phyloP scores from a whole-genome alignment of 495 filamentous ascomycete species.

The Glarea lozoyensis region DNA sequence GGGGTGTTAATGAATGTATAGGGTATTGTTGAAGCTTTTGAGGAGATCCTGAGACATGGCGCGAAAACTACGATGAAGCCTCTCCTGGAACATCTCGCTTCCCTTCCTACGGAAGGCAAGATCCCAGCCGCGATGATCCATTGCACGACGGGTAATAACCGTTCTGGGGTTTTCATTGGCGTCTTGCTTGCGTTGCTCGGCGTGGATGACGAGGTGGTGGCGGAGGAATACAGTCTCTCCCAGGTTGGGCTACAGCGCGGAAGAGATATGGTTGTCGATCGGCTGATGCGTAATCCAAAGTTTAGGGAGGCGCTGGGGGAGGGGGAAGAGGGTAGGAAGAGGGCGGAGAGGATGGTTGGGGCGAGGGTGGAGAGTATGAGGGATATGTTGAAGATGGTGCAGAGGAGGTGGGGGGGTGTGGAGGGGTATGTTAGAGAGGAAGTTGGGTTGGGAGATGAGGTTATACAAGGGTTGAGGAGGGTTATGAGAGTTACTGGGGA shows the following conservation, averaged over 20 bases:
- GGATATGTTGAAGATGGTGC: conserved; percentile 25
- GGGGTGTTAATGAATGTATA: conserved; percentile 2
- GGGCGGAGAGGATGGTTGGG: conserved; percentile 18
- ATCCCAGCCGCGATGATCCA: conserved; percentile 25
- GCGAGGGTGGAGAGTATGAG: conserved; percentile 26
- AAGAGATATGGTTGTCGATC: conserved; percentile 16
- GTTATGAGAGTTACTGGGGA: conserved; percentile 2
- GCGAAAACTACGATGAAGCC: conserved; percentile 6
- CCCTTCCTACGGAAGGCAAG: neutral
- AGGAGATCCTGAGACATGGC: conserved; percentile 16
- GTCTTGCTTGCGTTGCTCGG: conserved; percentile 43
- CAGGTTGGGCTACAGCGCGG: conserved; percentile 21
- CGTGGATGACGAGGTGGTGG: conserved; percentile 22
- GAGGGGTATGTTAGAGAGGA: conserved; percentile 26
- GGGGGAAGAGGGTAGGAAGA: conserved; percentile 17
- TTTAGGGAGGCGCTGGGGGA: conserved; percentile 1
- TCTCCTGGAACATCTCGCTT: conserved; percentile 10
- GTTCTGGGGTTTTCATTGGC: conserved; percentile 53
- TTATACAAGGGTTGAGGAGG: conserved; percentile 22
- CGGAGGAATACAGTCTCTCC: conserved; percentile 30
- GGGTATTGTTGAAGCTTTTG: conserved; percentile 18
- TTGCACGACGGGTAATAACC: conserved; percentile 49
- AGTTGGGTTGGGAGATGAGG: conserved; percentile 21
- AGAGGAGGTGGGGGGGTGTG: conserved; percentile 24
- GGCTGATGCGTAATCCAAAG: conserved; percentile 18